These are phyloP conservation scores for Ambrosia trifida DNA, from an alignment of 129 eudicot genomes.

Conservation along the genomic window DNA sequence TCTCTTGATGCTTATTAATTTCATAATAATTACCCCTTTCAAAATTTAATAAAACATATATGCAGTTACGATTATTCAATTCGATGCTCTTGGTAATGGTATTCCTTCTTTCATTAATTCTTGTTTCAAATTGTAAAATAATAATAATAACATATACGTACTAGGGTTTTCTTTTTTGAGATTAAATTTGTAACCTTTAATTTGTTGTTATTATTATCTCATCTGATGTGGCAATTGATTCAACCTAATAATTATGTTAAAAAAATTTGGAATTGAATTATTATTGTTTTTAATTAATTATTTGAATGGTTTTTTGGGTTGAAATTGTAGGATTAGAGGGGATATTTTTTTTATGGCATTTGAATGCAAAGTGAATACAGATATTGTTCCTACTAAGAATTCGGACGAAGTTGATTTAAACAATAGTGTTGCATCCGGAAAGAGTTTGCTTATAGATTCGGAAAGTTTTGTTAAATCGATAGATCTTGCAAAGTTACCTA, in stretches of 20 bases:
- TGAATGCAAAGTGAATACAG: slow-evolving; percentile 66
- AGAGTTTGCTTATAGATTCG: slow-evolving; percentile 33
- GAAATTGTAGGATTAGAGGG: slow-evolving; percentile 21
- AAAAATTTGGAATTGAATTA: no score
- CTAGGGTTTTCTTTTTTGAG: slow-evolving; percentile 21
- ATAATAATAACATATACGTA: slow-evolving; percentile 1
- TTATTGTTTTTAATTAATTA: no score
- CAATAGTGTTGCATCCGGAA: slow-evolving; percentile 26
- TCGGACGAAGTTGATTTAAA: slow-evolving; percentile 28
- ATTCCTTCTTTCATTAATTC: background rate
- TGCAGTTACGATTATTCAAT: background rate
- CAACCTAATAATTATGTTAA: background rate
- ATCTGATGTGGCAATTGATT: background rate
- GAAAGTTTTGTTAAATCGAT: slow-evolving; percentile 16
- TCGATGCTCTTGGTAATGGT: no score
- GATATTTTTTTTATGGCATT: slow-evolving; percentile 86
- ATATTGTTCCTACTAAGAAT: slow-evolving; percentile 35
- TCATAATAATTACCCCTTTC: background rate
- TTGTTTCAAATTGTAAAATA: slow-evolving; percentile 13
- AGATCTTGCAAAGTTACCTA: slow-evolving; percentile 23
- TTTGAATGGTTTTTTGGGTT: slow-evolving; percentile 4
- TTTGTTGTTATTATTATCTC: background rate
- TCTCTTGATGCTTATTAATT: slow-evolving; percentile 3
- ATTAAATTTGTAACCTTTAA: background rate
- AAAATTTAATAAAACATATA: background rate